phyloP scores from a whole-genome alignment of 129 eudicot genomes.

The Apium graveolens region DNA sequence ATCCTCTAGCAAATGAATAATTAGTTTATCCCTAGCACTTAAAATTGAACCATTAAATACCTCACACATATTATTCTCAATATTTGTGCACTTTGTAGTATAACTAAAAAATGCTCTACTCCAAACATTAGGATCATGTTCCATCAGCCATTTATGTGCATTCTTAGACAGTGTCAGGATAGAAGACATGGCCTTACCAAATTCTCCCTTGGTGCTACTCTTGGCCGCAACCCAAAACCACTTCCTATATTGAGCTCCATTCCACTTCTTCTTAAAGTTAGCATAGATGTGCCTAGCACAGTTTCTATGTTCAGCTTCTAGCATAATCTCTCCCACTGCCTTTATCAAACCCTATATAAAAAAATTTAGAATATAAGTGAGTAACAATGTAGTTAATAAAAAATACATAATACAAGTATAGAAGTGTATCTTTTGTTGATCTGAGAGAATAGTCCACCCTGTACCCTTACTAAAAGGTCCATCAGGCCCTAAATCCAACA shows the following conservation, averaged over 20 bases:
- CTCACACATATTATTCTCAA: not conserved
- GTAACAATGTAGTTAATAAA: no score
- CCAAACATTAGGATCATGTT: not conserved
- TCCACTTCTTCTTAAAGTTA: not conserved
- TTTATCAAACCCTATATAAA: not conserved
- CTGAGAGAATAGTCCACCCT: not conserved
- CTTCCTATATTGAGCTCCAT: not conserved
- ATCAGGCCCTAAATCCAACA: not conserved
- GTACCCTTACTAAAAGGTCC: not conserved
- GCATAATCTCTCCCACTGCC: not conserved
- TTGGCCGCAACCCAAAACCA: not conserved
- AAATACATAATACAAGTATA: no score
- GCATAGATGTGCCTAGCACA: constrained; percentile 4
- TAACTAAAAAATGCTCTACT: not conserved
- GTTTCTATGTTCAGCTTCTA: not conserved
- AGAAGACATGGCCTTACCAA: not conserved
- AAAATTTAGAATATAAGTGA: no score
- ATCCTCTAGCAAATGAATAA: no score
- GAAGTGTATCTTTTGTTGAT: not conserved
- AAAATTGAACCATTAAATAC: not conserved
- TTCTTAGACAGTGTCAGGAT: no score
- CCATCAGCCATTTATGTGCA: no score
- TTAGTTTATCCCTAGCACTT: no score
- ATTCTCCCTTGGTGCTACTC: not conserved
- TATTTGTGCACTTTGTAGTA: not conserved